A percentile compares a stretch with the other conserved stretches of the same genome.
Conservation (phyloP, 164 flowering plant genomes). For the Umbellularia californica region DNA sequence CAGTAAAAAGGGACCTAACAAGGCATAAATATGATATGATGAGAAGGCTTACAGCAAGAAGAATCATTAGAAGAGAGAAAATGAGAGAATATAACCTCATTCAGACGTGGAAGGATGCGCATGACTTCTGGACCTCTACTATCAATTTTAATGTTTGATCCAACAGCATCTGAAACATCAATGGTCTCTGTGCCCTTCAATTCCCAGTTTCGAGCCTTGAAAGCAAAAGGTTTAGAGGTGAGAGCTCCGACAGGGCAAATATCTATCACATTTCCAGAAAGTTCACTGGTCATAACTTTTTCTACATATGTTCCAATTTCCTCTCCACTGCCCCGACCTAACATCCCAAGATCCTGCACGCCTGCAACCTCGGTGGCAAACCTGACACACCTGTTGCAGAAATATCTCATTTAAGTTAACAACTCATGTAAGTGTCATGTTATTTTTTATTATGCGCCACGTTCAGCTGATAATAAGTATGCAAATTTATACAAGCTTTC, state of each 20-base stretch:
- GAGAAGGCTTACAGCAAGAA: background rate
- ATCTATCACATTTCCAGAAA: conserved; percentile 98
- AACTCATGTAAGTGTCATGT: background rate
- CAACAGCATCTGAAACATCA: conserved; percentile 98
- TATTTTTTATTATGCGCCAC: too few relatives aligned
- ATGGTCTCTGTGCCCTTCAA: conserved; percentile 92
- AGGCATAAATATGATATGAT: background rate
- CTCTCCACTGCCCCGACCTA: conserved; percentile 99
- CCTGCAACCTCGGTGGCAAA: conserved; percentile 99
- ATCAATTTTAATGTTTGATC: conserved; percentile 95
- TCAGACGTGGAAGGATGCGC: conserved; percentile 87
- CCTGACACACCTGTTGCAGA: conserved; percentile 81
- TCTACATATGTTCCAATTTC: conserved; percentile 99
- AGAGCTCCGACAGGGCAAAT: conserved; percentile 99
- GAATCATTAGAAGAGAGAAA: background rate
- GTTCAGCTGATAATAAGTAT: background rate
- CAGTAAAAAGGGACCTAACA: background rate
- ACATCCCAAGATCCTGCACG: conserved; percentile 96
- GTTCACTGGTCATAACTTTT: conserved; percentile 96
- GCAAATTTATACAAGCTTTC: background rate
- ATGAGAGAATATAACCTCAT: conserved; percentile 63
- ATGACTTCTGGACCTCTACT: conserved; percentile 99
- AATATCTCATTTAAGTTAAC: conserved; percentile 9
- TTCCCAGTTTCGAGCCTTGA: conserved; percentile 99
- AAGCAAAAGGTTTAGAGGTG: conserved; percentile 97